Evolutionary conservation across 1,284 basidiomycete species (phyloP).

Genomic region (Lentinula novae-zelandiae): DNA sequence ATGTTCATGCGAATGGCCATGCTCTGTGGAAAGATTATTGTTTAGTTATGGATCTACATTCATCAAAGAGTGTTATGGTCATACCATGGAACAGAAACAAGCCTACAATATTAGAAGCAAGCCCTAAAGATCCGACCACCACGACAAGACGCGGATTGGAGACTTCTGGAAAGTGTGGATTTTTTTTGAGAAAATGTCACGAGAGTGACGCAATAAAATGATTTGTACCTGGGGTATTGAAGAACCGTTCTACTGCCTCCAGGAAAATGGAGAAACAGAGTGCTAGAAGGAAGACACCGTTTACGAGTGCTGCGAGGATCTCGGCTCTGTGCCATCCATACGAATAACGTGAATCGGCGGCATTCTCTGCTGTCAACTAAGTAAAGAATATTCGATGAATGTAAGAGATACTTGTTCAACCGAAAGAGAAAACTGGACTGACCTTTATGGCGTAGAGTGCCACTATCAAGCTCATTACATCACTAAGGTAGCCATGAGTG

Average conservation of each 20-base stretch:
- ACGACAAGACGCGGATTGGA: conserved; percentile 86
- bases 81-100: conserved; percentile 93
- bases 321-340: conserved; percentile 99
- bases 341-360: conserved; percentile 67
- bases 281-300: conserved; percentile 90
- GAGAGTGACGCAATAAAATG: conserved; percentile 4
- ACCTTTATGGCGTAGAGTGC: conserved; percentile 97
- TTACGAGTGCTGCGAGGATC: conserved; percentile 91
- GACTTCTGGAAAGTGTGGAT: conserved; percentile 59
- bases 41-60: conserved; percentile 8
- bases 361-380: conserved; percentile 26
- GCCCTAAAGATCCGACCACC: conserved; percentile 85
- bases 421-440: conserved; percentile 3
- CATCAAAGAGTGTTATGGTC: conserved; percentile 18
- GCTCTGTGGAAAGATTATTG: conserved; percentile 44
- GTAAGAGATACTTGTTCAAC: neutral
- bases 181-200: conserved; percentile 2
- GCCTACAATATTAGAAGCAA: conserved; percentile 91
- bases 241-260: conserved; percentile 90
- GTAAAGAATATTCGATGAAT: neutral
- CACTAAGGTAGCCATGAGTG: conserved; percentile 43
- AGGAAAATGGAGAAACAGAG: conserved; percentile 95
- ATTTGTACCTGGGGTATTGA: conserved; percentile 72
- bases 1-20: conserved; percentile 51
- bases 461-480: conserved; percentile 93